phyloP scores from a whole-genome alignment of 139 green algal genomes.

The Ettlia oleoabundans region DNA sequence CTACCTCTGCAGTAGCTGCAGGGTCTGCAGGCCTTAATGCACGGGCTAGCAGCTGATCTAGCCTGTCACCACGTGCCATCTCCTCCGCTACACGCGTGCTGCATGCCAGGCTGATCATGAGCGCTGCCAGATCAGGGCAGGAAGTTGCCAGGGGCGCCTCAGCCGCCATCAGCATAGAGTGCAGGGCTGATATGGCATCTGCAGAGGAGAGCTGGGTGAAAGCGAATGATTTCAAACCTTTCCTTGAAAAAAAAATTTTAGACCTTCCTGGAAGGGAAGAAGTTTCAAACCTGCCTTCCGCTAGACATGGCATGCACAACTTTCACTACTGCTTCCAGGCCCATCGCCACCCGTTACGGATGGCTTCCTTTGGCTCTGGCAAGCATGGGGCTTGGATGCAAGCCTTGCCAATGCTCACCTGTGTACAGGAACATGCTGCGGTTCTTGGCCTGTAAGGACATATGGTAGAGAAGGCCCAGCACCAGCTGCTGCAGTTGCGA shows the following conservation, averaged over 20 bases:
- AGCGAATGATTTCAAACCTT: not conserved
- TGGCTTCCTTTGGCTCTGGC: too few relatives aligned
- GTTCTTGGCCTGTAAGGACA: constrained; percentile 82
- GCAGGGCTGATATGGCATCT: constrained; percentile 45
- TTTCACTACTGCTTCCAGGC: too few relatives aligned
- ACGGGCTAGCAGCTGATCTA: constrained; percentile 69
- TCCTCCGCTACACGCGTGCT: constrained; percentile 79
- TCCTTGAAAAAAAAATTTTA: too few relatives aligned
- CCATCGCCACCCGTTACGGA: too few relatives aligned
- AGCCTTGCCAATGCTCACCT: too few relatives aligned
- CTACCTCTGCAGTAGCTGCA: too few relatives aligned
- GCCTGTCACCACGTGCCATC: constrained; percentile 67
- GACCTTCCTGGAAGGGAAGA: too few relatives aligned
- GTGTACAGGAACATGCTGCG: constrained; percentile 85
- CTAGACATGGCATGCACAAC: too few relatives aligned
- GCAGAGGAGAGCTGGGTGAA: not conserved
- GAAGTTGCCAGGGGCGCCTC: constrained; percentile 12
- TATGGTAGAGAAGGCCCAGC: constrained; percentile 85
- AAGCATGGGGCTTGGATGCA: too few relatives aligned
- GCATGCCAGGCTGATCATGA: constrained; percentile 85
- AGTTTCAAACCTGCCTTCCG: too few relatives aligned
- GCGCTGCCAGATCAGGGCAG: constrained; percentile 82
- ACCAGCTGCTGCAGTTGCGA: constrained; percentile 43
- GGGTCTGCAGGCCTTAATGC: constrained; percentile 34
- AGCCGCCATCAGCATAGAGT: constrained; percentile 60